Evolutionary conservation across 2,329 filamentous ascomycete species (phyloP).

Genomic region (Penicillium decumbens): DNA sequence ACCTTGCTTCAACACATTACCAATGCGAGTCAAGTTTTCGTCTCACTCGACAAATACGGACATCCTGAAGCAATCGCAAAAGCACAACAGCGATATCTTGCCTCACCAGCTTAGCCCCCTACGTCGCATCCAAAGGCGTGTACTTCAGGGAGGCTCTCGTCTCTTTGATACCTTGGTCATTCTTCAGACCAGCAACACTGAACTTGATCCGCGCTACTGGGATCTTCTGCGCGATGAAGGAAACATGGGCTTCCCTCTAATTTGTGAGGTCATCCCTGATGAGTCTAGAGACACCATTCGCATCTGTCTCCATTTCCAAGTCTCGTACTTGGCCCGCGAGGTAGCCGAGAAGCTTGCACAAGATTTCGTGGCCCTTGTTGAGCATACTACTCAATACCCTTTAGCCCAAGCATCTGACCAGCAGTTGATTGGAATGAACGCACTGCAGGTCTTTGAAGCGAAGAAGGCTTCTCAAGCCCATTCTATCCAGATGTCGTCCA

Average conservation of each 20-base stretch:
- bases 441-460: slow-evolving; percentile 27
- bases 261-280: slow-evolving; percentile 67
- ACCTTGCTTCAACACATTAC: slow-evolving; percentile 88
- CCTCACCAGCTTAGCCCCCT: slow-evolving; percentile 71
- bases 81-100: slow-evolving; percentile 57
- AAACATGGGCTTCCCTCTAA: slow-evolving; percentile 63
- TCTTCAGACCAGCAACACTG: slow-evolving; percentile 59
- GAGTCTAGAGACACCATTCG: slow-evolving; percentile 49
- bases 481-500: neutral
- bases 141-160: slow-evolving; percentile 44
- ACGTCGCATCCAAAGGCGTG: slow-evolving; percentile 61
- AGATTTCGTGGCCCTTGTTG: slow-evolving; percentile 31
- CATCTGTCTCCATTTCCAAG: slow-evolving; percentile 60
- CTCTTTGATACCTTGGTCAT: slow-evolving; percentile 80
- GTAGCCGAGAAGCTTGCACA: slow-evolving; percentile 24
- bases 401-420: slow-evolving; percentile 29
- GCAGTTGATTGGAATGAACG: slow-evolving; percentile 15
- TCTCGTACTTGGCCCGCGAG: slow-evolving; percentile 20
- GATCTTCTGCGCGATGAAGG: slow-evolving; percentile 49
- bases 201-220: slow-evolving; percentile 50
- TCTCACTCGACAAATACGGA: slow-evolving; percentile 50
- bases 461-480: slow-evolving; percentile 5
- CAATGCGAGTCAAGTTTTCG: slow-evolving; percentile 58
- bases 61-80: slow-evolving; percentile 58
- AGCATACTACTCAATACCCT: slow-evolving; percentile 33